Base-by-base conservation (phyloP, 2,329 filamentous ascomycete species). In the Exophiala calicioides region DNA sequence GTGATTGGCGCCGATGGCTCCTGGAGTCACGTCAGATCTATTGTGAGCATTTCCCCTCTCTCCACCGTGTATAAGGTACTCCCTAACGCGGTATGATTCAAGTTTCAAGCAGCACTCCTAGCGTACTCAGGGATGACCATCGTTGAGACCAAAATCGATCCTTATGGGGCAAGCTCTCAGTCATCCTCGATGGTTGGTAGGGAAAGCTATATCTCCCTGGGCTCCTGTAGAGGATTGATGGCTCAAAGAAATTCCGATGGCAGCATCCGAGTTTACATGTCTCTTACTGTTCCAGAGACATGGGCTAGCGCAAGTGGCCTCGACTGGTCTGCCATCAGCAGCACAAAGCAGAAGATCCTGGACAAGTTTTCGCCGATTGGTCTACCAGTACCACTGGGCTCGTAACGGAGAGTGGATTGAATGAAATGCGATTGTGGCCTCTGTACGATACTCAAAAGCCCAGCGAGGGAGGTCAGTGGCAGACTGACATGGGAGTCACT, bases 141-240 rank as follows among this genome's bases (percentile, higher is more conserved):
- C 10, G 27, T 26, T 20, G 33, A 36, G 33, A 20, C 33, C 8
- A 36, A 18, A 5, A 20, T 36, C 18, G 33, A 36, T 36, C 33
- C 33, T 8, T 8, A 12, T 4, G 5, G 8, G 7, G 10, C 21
- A 8, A 36, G 10, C 21, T 7, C 10, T 8, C 12, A 12, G 8
- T 15, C 33, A 5, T 13, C 33, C 5, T 36, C 33, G 10, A 36
- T 8, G 18, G 33, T 36, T 4, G 33, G 33, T 7, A 36, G 21
- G 9, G 33, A 18, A 36, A 36, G 33, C 33, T 36, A 36, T 36
- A 36, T 36, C 9, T 7, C 18, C 7, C 10, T 36, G 5, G 12
- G 18, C 18, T 12, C 33, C 5, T 4, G 18, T 4, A 36, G 21
- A 36, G 33, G 7, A 16, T 7, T 16, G 18, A 36, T 36, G 33